These are phyloP conservation scores for Arabidopsis arenosa DNA, from an alignment of 345 rosid species.

Conservation along the genomic window DNA sequence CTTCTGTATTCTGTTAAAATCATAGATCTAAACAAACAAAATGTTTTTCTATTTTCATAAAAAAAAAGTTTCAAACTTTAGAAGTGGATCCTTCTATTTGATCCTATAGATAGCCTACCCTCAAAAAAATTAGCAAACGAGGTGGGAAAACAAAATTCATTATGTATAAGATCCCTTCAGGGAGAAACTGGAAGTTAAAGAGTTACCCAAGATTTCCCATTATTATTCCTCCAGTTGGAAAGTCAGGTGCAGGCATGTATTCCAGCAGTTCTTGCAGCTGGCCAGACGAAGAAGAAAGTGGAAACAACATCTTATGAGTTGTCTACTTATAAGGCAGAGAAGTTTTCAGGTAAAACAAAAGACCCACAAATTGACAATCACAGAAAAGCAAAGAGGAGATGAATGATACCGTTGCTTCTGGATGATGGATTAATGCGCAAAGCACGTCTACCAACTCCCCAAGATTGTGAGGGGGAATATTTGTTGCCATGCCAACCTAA, in stretches of 20 bases:
- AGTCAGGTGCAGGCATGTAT: conserved; percentile 99
- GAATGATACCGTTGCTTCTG: conserved; percentile 77
- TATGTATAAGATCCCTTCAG: not conserved
- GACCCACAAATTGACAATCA: conserved; percentile 20
- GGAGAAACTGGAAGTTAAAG: conserved; percentile 22
- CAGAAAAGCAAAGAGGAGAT: conserved; percentile 14
- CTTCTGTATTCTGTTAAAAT: conserved; percentile 8
- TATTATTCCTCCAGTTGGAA: conserved; percentile 95
- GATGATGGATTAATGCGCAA: conserved; percentile 86
- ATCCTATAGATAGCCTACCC: conserved; percentile 10
- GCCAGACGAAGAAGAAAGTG: conserved; percentile 37
- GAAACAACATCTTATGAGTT: conserved; percentile 30
- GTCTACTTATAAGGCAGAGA: conserved; percentile 1
- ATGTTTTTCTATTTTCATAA: not conserved
- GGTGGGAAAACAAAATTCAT: not conserved
- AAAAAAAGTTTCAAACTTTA: not conserved
- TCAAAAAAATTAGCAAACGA: not conserved
- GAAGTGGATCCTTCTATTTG: conserved; percentile 10
- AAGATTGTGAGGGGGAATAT: conserved; percentile 98
- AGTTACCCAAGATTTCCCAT: conserved; percentile 96
- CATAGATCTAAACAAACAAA: not conserved
- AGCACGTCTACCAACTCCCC: conserved; percentile 96
- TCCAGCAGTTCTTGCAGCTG: conserved; percentile 97
- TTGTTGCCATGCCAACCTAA: conserved; percentile 99
- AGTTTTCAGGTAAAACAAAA: not conserved